Evolutionary conservation across 2,329 filamentous ascomycete species (phyloP).

Genomic region (Daldinia eschscholtzii): DNA sequence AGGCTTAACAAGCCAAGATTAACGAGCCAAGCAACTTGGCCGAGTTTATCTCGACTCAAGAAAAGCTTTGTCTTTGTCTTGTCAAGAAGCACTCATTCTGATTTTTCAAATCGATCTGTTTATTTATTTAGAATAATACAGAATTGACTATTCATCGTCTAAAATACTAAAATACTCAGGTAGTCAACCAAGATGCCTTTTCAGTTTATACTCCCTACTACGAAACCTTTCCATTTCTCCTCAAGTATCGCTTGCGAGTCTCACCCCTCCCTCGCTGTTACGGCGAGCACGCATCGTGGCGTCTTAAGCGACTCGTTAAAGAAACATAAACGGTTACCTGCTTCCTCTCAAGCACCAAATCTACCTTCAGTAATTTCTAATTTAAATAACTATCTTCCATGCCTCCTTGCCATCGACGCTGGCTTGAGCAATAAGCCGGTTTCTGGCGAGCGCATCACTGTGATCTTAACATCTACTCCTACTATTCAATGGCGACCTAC

Average conservation of each 20-base stretch:
- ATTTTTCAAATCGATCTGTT: not conserved
- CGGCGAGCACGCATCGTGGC: conserved; percentile 84
- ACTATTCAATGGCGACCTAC: conserved; percentile 88
- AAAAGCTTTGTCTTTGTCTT: not conserved
- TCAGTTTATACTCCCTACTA: conserved; percentile 88
- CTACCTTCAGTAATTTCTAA: conserved; percentile 77
- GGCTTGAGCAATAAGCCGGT: conserved; percentile 71
- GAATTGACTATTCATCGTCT: not conserved
- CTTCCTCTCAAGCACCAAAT: conserved; percentile 76
- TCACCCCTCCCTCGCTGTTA: conserved; percentile 88
- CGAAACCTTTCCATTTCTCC: conserved; percentile 86
- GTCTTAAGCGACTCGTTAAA: conserved; percentile 88
- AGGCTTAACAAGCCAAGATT: not conserved
- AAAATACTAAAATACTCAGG: not conserved
- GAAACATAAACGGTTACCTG: conserved; percentile 86
- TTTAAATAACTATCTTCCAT: conserved; percentile 84
- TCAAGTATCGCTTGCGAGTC: conserved; percentile 81
- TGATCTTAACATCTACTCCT: conserved; percentile 71
- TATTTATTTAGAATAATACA: not conserved
- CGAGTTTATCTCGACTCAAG: conserved; percentile 9
- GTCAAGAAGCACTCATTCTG: not conserved
- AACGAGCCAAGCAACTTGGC: conserved; percentile 32
- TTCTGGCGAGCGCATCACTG: conserved; percentile 72
- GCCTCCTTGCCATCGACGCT: conserved; percentile 81
- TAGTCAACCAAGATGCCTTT: conserved; percentile 77